Evolutionary conservation across 1,139 yeast genomes (phyloP).

Genomic region (Candida pseudocylindracea): DNA sequence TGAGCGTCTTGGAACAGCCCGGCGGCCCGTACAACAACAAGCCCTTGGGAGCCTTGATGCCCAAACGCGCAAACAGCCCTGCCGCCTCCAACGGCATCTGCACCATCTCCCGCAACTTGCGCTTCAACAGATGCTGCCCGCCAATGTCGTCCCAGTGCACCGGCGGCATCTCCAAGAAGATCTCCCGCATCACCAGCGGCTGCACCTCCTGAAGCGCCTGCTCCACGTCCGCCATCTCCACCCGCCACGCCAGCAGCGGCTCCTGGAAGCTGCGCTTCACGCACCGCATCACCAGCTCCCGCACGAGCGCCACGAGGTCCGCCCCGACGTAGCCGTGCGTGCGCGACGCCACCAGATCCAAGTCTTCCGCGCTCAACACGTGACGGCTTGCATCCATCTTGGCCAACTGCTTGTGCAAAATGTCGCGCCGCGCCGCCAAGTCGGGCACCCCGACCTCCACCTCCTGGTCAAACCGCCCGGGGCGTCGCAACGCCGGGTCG

Average conservation of each 20-base stretch:
- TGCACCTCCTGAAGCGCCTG: slow-evolving; percentile 55
- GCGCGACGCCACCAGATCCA: slow-evolving; percentile 35
- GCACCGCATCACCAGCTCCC: slow-evolving; percentile 77
- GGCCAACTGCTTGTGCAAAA: slow-evolving; percentile 34
- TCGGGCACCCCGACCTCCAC: slow-evolving; percentile 67
- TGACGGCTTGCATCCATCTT: slow-evolving; percentile 18
- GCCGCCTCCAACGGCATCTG: slow-evolving; percentile 80
- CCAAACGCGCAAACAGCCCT: slow-evolving; percentile 51
- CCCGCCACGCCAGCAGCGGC: slow-evolving; percentile 8
- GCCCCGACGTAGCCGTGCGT: slow-evolving; percentile 70
- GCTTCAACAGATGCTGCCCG: slow-evolving; percentile 71
- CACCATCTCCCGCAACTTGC: slow-evolving; percentile 68
- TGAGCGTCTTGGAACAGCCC: slow-evolving; percentile 84
- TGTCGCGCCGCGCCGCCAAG: slow-evolving; percentile 39
- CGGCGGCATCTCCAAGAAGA: slow-evolving; percentile 81
- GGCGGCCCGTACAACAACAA: slow-evolving; percentile 87
- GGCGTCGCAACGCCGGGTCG: slow-evolving; percentile 30
- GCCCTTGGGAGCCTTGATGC: slow-evolving; percentile 83
- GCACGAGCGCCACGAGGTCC: slow-evolving; percentile 65
- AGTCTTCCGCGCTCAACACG: slow-evolving; percentile 23
- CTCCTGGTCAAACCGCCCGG: slow-evolving; percentile 79
- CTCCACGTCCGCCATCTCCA: slow-evolving; percentile 29
- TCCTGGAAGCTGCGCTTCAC: slow-evolving; percentile 32
- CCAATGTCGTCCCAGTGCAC: slow-evolving; percentile 92
- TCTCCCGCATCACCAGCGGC: slow-evolving; percentile 96